phyloP scores from a whole-genome alignment of 1,284 basidiomycete genomes.

The Ceratobasidium sp. region DNA sequence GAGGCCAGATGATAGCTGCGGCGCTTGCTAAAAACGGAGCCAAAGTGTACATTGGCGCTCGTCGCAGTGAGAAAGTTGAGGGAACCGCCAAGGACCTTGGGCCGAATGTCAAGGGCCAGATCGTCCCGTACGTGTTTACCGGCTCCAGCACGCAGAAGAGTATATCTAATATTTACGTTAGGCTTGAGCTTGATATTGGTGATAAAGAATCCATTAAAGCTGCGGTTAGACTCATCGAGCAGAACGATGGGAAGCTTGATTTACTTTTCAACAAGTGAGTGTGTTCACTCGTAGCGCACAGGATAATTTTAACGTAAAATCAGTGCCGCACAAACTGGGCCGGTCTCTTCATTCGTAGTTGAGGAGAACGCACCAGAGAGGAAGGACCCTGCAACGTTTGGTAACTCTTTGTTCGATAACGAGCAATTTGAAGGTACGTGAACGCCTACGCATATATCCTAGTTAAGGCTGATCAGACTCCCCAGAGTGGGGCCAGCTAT shows the following conservation, averaged over 20 bases:
- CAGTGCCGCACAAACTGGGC: slow-evolving; percentile 80
- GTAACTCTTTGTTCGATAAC: slow-evolving; percentile 75
- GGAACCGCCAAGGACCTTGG: slow-evolving; percentile 59
- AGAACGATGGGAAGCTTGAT: slow-evolving; percentile 76
- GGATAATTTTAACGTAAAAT: neutral
- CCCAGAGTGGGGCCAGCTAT: slow-evolving; percentile 40
- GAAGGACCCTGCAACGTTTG: slow-evolving; percentile 71
- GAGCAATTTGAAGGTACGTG: slow-evolving; percentile 65
- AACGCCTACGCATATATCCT: neutral
- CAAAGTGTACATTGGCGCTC: slow-evolving; percentile 84
- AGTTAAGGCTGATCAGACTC: neutral
- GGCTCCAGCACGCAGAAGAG: neutral
- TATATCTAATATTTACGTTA: slow-evolving; percentile 53
- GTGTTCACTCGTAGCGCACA: slow-evolving; percentile 14
- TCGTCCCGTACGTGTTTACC: slow-evolving; percentile 67
- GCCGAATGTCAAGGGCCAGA: slow-evolving; percentile 56
- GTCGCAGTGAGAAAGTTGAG: slow-evolving; percentile 73
- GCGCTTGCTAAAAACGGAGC: slow-evolving; percentile 83
- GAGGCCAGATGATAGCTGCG: slow-evolving; percentile 76
- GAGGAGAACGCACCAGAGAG: slow-evolving; percentile 68
- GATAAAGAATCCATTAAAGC: slow-evolving; percentile 73
- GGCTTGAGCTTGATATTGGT: slow-evolving; percentile 77
- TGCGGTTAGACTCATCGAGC: slow-evolving; percentile 67
- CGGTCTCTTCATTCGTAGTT: slow-evolving; percentile 70
- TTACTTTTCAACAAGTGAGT: slow-evolving; percentile 83